Evolutionary conservation across 2,329 filamentous ascomycete genomes (phyloP), one percentile per base, ranked within the genome.

Genomic region (Alternaria sp.): DNA sequence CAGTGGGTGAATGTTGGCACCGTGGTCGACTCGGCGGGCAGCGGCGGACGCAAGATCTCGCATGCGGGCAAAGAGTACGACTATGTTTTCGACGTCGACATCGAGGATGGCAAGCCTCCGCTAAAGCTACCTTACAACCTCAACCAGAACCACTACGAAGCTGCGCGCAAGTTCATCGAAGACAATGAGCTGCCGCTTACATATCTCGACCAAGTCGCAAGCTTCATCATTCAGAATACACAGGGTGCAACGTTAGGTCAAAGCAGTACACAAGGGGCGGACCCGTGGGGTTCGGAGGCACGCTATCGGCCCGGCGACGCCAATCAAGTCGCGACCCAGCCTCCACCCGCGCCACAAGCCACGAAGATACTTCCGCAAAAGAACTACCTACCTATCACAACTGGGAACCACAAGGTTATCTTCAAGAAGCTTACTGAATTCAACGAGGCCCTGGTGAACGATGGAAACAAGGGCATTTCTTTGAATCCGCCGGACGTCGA

Each of bases 1-100:
- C 83, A 93, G 74, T 97, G 93, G 93, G 83, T 92, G 56, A 90
- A 90, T 62, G 90, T 98, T 8, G 95, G 95, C n/a, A 96, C 93
- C 0, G 93, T 99, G 0, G 95, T 98, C 10, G 92, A 96, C 68
- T 87, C 92, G 3, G 91, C 90, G 5, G 92, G 90, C 36, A 96
- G 92, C 73, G 92, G 88, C 65, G 91, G 92, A 10, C 73, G 74
- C 10, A 81, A 80, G 52, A 75, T 78, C 13, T 87, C 87, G 58
- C 90, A 94, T 73, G 83, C 91, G 1, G 94, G 94, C 31, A 87
- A 96, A 73, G 91, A 94, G 61, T 99, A 96, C 75, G 95, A 99
- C 74, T 97, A 90, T 71, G 93, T 99, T 8, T 98, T 98, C 67
- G 93, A 97, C 72, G 93, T 97, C 26, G 93, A 97, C 69, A 96